Conservation (phyloP, 768 basidiomycete species). For the Podaxis carcinomalis region DNA sequence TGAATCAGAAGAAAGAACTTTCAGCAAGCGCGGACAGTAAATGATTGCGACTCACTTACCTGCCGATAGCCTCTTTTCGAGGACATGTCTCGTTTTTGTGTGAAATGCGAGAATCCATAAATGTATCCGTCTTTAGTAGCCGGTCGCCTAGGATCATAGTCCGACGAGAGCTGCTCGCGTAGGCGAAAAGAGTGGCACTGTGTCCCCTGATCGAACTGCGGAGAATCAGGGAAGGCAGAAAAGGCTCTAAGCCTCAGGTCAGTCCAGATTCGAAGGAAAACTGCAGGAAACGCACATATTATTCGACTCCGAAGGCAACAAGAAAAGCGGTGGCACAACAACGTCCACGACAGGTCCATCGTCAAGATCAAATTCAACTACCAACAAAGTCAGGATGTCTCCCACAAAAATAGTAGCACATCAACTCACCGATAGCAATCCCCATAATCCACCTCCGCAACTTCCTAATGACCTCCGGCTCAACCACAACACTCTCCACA, state of each 20-base stretch:
- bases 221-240: slow-evolving; percentile 87
- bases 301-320: slow-evolving; percentile 66
- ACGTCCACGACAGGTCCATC: slow-evolving; percentile 75
- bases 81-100: slow-evolving; percentile 56
- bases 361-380: slow-evolving; percentile 88
- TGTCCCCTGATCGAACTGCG: slow-evolving; percentile 79
- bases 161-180: slow-evolving; percentile 37
- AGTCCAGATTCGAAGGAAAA: background rate
- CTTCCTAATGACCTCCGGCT: slow-evolving; percentile 40
- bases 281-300: slow-evolving; percentile 64
- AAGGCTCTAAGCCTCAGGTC: slow-evolving; percentile 61
- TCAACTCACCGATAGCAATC: slow-evolving; percentile 54
- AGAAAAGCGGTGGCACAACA: slow-evolving; percentile 60
- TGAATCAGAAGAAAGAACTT: slow-evolving; percentile 19
- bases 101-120: slow-evolving; percentile 77
- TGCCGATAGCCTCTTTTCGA: slow-evolving; percentile 81
- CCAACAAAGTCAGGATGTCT: background rate
- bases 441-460: slow-evolving; percentile 67
- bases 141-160: slow-evolving; percentile 26
- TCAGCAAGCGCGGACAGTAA: background rate
- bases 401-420: background rate
- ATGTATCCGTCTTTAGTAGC: slow-evolving; percentile 58
- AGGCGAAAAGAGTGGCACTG: slow-evolving; percentile 87
- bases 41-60: slow-evolving; percentile 31
- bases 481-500: slow-evolving; percentile 40